Evolutionary conservation across 768 basidiomycete genomes (phyloP).

Genomic region (Mycena polygramma): DNA sequence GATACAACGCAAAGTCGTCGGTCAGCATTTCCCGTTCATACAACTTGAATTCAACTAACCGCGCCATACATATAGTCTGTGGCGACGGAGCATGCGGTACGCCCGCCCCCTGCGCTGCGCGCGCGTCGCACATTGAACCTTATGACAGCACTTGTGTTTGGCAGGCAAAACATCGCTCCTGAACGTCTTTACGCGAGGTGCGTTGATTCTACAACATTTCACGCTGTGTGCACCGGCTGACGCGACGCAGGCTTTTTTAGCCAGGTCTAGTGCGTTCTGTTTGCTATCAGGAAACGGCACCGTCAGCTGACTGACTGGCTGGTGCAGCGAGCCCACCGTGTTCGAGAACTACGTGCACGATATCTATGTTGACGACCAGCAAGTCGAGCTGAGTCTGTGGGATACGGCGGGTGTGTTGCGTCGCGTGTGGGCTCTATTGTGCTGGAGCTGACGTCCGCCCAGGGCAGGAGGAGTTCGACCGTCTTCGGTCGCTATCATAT

Average conservation of each 20-base stretch:
- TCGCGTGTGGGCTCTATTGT: background rate
- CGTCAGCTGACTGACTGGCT: constrained; percentile 25
- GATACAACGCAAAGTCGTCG: constrained; percentile 39
- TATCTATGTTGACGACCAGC: constrained; percentile 85
- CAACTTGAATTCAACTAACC: constrained; percentile 41
- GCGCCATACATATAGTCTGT: constrained; percentile 81
- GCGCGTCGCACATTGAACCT: constrained; percentile 41
- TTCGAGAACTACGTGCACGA: constrained; percentile 99
- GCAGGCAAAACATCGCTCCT: constrained; percentile 86
- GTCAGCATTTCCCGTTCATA: constrained; percentile 10
- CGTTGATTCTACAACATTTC: background rate
- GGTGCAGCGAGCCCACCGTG: constrained; percentile 86
- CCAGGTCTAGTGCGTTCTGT: constrained; percentile 82
- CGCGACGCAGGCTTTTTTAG: constrained; percentile 79
- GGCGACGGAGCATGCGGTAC: constrained; percentile 96
- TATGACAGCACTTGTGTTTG: constrained; percentile 34
- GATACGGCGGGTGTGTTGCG: constrained; percentile 87
- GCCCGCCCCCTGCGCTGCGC: constrained; percentile 41
- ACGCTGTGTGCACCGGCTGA: background rate
- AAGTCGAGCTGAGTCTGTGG: constrained; percentile 94
- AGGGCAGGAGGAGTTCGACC: constrained; percentile 98
- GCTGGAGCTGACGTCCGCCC: constrained; percentile 37
- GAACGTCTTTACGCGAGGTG: constrained; percentile 86
- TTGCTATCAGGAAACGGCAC: constrained; percentile 10
- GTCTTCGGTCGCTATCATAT: constrained; percentile 93